These are phyloP conservation scores for Pichia sp. DNA, from an alignment of 1,139 yeast genomes.

Conservation along the genomic window DNA sequence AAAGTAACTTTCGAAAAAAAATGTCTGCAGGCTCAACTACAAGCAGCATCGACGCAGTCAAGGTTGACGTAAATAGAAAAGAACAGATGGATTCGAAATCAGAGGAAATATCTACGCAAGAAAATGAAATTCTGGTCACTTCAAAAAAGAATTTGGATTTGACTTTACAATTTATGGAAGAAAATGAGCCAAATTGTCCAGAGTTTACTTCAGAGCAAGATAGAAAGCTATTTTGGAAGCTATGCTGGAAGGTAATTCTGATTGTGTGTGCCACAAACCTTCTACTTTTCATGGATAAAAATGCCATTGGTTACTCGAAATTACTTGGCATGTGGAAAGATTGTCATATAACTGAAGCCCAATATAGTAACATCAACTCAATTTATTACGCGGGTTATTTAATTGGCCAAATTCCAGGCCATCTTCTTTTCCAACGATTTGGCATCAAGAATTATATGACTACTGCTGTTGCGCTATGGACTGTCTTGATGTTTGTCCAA, in stretches of 20 bases:
- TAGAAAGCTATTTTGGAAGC: conserved; percentile 30
- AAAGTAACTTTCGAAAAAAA: too few species aligned
- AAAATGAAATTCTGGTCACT: background rate
- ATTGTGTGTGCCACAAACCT: conserved; percentile 34
- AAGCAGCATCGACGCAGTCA: background rate
- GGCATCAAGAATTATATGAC: conserved; percentile 32
- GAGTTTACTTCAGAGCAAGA: conserved; percentile 33
- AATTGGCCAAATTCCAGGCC: conserved; percentile 33
- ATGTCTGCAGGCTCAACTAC: background rate
- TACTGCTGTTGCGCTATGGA: conserved; percentile 32
- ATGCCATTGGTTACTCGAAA: conserved; percentile 41
- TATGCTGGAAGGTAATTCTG: conserved; percentile 21
- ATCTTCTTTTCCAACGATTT: conserved; percentile 32
- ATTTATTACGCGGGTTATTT: conserved; percentile 44
- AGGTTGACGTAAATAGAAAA: background rate
- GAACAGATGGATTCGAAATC: background rate
- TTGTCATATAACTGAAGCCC: conserved; percentile 35
- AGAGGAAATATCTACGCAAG: background rate
- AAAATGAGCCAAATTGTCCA: conserved; percentile 18
- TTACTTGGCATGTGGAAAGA: conserved; percentile 43
- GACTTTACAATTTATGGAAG: background rate
- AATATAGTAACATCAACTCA: conserved; percentile 37
- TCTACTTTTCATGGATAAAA: conserved; percentile 42
- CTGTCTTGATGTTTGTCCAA: conserved; percentile 32
- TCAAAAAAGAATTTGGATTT: conserved; percentile 1